Evolutionary conservation across 1,139 yeast genomes (phyloP).

Genomic region (Tardiomyces depauwii): DNA sequence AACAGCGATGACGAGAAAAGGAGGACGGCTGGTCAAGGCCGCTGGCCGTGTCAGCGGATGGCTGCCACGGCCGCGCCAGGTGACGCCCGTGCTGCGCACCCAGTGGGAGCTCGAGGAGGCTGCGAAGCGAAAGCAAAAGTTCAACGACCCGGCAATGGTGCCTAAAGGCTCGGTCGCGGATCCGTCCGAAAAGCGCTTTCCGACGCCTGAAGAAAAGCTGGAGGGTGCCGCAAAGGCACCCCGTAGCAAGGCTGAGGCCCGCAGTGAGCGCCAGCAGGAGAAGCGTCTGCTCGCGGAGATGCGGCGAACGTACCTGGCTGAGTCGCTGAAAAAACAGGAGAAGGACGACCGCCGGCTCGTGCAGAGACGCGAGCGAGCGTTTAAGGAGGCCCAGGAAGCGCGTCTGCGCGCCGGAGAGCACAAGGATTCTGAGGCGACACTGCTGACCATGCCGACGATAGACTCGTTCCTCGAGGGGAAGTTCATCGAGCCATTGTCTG

Average conservation of each 20-base stretch:
- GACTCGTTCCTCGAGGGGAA: conserved; percentile 47
- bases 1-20: not conserved
- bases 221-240: conserved; percentile 37
- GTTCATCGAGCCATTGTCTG: conserved; percentile 59
- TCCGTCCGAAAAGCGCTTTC: conserved; percentile 39
- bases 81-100: conserved; percentile 40
- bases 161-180: conserved; percentile 57
- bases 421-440: conserved; percentile 40
- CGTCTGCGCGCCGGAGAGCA: conserved; percentile 25
- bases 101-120: conserved; percentile 26
- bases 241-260: conserved; percentile 18
- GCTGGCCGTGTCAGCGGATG: conserved; percentile 44
- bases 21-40: not conserved
- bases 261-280: conserved; percentile 42
- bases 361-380: conserved; percentile 17
- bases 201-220: conserved; percentile 51
- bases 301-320: conserved; percentile 60
- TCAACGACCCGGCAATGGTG: conserved; percentile 61
- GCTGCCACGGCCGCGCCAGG: conserved; percentile 64
- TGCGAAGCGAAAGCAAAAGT: conserved; percentile 48
- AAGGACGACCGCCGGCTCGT: conserved; percentile 26
- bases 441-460: conserved; percentile 70
- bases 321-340: conserved; percentile 44
- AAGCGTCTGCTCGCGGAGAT: conserved; percentile 49
- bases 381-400: conserved; percentile 23